phyloP scores from a whole-genome alignment of 768 basidiomycete genomes.

The Botryobasidium botryosum region DNA sequence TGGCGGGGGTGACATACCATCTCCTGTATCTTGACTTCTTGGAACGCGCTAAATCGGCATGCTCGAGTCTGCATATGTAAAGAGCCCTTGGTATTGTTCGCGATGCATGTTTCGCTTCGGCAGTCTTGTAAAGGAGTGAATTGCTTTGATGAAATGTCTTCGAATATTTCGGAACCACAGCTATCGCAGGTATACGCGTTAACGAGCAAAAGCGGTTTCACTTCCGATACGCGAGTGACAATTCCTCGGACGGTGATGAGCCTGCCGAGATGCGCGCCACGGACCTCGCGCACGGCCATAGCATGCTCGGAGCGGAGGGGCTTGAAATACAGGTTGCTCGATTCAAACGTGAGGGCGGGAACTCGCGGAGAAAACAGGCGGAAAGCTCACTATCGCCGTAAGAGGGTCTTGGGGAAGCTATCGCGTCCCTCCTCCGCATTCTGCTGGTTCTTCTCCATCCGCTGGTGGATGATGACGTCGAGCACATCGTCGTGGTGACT shows the following conservation, averaged over 20 bases:
- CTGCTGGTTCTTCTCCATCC: conserved; percentile 74
- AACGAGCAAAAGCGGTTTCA: conserved; percentile 91
- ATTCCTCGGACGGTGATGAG: conserved; percentile 95
- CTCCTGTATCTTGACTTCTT: conserved; percentile 97
- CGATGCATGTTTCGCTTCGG: conserved; percentile 71
- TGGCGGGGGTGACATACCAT: conserved; percentile 42
- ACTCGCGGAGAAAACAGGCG: not conserved
- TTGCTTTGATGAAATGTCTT: conserved; percentile 83
- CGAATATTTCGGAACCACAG: conserved; percentile 96
- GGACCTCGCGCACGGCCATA: conserved; percentile 85
- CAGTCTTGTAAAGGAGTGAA: conserved; percentile 84
- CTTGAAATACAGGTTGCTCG: conserved; percentile 85
- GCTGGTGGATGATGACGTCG: conserved; percentile 89
- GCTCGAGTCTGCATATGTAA: conserved; percentile 98
- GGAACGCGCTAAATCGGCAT: conserved; percentile 92
- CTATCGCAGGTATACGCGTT: conserved; percentile 98
- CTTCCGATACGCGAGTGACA: conserved; percentile 95
- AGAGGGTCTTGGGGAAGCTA: conserved; percentile 77
- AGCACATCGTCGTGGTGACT: conserved; percentile 87
- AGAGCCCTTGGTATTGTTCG: conserved; percentile 74
- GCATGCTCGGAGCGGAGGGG: conserved; percentile 50
- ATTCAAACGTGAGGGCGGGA: conserved; percentile 12
- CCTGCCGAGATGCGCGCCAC: conserved; percentile 69
- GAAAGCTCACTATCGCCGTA: conserved; percentile 79
- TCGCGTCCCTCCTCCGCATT: conserved; percentile 50